A percentile compares a stretch with the other conserved stretches of the same genome.
Evolutionary conservation across 108 stramenopile genomes (phyloP).

Genomic region (Nannochloropsis gaditana): DNA sequence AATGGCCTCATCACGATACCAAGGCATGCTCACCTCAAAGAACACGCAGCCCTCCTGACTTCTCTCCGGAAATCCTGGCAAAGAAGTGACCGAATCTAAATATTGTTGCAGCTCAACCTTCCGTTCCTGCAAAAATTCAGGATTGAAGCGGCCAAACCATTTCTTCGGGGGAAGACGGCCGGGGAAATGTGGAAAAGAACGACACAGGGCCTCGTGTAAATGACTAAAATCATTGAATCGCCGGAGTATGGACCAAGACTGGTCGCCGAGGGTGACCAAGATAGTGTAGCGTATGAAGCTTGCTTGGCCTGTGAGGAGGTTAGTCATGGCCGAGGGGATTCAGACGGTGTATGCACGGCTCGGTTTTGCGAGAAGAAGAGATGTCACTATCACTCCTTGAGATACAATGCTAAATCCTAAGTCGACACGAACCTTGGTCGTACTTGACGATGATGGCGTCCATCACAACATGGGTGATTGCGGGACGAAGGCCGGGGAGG

Average conservation of each 20-base stretch:
- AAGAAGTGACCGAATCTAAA: background rate
- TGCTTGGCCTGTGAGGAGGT: conserved; percentile 11
- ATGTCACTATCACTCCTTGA: too few relatives aligned
- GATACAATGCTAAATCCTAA: too few relatives aligned
- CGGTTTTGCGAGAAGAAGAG: too few relatives aligned
- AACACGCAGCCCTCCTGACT: background rate
- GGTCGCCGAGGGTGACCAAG: background rate
- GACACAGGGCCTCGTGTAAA: background rate
- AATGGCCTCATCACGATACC: too few relatives aligned
- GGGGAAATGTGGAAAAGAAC: background rate
- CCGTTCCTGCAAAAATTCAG: conserved; percentile 6
- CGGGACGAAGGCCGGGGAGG: too few relatives aligned
- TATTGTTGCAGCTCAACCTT: background rate
- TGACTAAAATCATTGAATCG: background rate
- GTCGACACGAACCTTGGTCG: background rate
- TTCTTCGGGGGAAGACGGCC: conserved; percentile 12
- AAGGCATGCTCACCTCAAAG: background rate
- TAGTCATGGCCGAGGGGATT: background rate
- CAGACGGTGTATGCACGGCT: too few relatives aligned
- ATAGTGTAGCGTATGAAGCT: background rate
- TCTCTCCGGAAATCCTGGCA: background rate
- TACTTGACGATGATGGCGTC: background rate
- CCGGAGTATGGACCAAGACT: background rate
- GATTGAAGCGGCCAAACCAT: background rate
- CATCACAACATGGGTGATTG: background rate